phyloP scores from a whole-genome alignment of 2,329 filamentous ascomycete genomes.

The Pseudopithomyces chartarum region DNA sequence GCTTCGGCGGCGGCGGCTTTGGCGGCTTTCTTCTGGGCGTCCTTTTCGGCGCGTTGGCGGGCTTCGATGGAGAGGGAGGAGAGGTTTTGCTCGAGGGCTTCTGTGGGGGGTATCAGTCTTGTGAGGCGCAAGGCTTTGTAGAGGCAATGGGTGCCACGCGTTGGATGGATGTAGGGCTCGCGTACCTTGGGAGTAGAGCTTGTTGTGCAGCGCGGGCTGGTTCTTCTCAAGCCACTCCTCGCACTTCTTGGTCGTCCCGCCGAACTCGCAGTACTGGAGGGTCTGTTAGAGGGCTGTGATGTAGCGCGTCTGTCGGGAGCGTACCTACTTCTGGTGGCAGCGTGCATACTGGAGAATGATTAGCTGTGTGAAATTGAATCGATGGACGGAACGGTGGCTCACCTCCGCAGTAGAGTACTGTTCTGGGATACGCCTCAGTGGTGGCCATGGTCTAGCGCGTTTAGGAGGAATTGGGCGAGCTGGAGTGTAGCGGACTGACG shows the following conservation, averaged over 20 bases:
- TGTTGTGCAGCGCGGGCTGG: slow-evolving; percentile 73
- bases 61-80: slow-evolving; percentile 86
- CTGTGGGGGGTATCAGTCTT: slow-evolving; percentile 19
- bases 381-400: slow-evolving; percentile 23
- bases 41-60: slow-evolving; percentile 92
- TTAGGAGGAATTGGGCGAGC: neutral
- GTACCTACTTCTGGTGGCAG: slow-evolving; percentile 69
- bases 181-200: slow-evolving; percentile 85
- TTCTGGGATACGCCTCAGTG: slow-evolving; percentile 52
- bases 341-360: slow-evolving; percentile 60
- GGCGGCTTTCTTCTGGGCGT: slow-evolving; percentile 94
- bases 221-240: slow-evolving; percentile 88
- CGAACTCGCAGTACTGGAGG: slow-evolving; percentile 94
- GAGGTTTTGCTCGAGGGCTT: slow-evolving; percentile 79
- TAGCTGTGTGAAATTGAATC: slow-evolving; percentile 16
- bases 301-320: slow-evolving; percentile 24
- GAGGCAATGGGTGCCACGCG: neutral
- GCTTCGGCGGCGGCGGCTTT: slow-evolving; percentile 88
- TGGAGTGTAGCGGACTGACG: neutral
- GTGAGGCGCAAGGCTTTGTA: too few species aligned
- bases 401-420: slow-evolving; percentile 67
- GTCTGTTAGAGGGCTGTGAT: slow-evolving; percentile 13
- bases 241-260: slow-evolving; percentile 94
- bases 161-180: neutral
- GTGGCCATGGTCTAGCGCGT: slow-evolving; percentile 3